Conservation (phyloP, 805 yeast genomes). For the Alloascoidea hylecoeti region DNA sequence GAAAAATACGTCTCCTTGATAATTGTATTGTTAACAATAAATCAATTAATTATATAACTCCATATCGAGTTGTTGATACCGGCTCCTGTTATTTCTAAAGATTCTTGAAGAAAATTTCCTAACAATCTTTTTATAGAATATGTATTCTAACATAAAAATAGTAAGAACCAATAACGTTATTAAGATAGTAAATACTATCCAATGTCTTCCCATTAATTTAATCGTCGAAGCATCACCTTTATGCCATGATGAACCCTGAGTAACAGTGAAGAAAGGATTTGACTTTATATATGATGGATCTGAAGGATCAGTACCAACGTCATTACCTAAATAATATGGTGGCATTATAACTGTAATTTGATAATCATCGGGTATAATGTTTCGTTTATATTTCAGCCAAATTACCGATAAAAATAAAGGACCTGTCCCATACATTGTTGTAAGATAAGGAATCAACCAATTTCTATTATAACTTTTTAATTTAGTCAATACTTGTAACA, state of each 20-base stretch:
- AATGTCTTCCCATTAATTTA: constrained; percentile 51
- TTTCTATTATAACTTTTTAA: constrained; percentile 40
- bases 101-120: too few species aligned
- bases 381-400: constrained; percentile 72
- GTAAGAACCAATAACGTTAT: constrained; percentile 28
- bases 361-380: too few species aligned
- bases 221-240: constrained; percentile 61
- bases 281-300: too few species aligned
- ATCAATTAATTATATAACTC: too few species aligned
- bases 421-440: constrained; percentile 76
- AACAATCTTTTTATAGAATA: constrained; percentile 24
- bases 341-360: constrained; percentile 23
- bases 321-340: too few species aligned
- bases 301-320: too few species aligned
- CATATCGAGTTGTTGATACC: too few species aligned
- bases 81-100: too few species aligned
- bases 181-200: constrained; percentile 46
- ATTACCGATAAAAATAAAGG: constrained; percentile 65
- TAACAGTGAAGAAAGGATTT: constrained; percentile 37
- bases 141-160: constrained; percentile 37
- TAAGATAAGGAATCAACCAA: constrained; percentile 66
- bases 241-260: constrained; percentile 78
- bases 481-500: constrained; percentile 45
- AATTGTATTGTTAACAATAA: too few species aligned
- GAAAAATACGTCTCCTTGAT: too few species aligned